phyloP scores from a whole-genome alignment of 2,329 filamentous ascomycete genomes.

The Gnomoniopsis sp. region DNA sequence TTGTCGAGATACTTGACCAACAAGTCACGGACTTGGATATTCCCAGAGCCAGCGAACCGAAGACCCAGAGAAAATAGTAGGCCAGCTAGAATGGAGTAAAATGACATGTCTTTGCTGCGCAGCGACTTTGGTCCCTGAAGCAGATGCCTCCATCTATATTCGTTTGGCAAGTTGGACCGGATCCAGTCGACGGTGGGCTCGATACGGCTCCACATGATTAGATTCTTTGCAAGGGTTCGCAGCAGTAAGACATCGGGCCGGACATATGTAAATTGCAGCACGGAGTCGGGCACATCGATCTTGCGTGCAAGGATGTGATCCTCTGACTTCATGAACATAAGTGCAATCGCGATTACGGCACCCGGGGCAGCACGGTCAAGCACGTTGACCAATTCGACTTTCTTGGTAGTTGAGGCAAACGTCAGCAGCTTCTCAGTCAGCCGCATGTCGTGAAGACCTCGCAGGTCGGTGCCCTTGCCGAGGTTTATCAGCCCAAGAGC shows the following conservation, averaged over 20 bases:
- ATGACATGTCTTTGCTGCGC: conserved; percentile 79
- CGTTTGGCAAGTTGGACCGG: conserved; percentile 64
- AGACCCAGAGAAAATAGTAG: conserved; percentile 78
- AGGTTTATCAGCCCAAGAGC: conserved; percentile 93
- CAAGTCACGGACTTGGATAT: conserved; percentile 71
- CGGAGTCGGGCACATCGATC: conserved; percentile 86
- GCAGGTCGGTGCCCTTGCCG: conserved; percentile 82
- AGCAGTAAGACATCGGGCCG: conserved; percentile 89
- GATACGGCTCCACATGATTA: conserved; percentile 91
- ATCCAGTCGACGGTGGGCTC: conserved; percentile 74
- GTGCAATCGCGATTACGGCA: conserved; percentile 83
- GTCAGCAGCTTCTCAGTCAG: conserved; percentile 84
- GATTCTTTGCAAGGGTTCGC: conserved; percentile 80
- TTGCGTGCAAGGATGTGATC: conserved; percentile 83
- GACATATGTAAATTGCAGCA: conserved; percentile 91
- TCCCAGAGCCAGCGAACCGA: conserved; percentile 70
- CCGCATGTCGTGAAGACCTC: conserved; percentile 89
- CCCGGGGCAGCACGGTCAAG: conserved; percentile 89
- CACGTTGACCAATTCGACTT: conserved; percentile 87
- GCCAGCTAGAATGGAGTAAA: conserved; percentile 88
- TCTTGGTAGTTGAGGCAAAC: conserved; percentile 83
- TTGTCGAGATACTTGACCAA: conserved; percentile 82
- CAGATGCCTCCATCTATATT: conserved; percentile 61
- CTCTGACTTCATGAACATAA: conserved; percentile 97
- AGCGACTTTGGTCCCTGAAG: conserved; percentile 60